Conservation (phyloP, 2,329 filamentous ascomycete genomes). For the Dothideomycetes sp. region DNA sequence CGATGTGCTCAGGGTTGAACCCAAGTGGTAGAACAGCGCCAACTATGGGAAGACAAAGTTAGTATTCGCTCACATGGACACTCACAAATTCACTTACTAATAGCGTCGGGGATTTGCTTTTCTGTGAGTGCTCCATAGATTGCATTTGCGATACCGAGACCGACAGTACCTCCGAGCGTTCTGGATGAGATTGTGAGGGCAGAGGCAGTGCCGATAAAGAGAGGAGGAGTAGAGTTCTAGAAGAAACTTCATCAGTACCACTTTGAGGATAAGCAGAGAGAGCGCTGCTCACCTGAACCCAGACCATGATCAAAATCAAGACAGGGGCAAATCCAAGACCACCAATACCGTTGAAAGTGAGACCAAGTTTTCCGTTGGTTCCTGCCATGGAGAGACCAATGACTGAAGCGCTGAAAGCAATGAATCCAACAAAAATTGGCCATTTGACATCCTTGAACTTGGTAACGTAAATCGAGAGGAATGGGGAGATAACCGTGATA, state of each 20-base stretch:
- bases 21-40: slow-evolving; percentile 5
- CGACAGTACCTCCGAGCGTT: slow-evolving; percentile 6
- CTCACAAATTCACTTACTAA: neutral
- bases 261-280: neutral
- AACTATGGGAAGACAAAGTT: neutral
- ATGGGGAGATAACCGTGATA: slow-evolving; percentile 5
- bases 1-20: slow-evolving; percentile 1
- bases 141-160: slow-evolving; percentile 8
- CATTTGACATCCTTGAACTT: slow-evolving; percentile 7
- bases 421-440: slow-evolving; percentile 5
- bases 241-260: neutral
- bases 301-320: slow-evolving; percentile 8
- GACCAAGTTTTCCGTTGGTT: neutral
- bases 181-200: slow-evolving; percentile 9
- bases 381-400: slow-evolving; percentile 4
- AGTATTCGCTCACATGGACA: neutral
- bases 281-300: slow-evolving; percentile 1
- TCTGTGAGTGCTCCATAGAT: slow-evolving; percentile 8
- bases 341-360: slow-evolving; percentile 5
- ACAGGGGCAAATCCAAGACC: slow-evolving; percentile 5
- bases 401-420: slow-evolving; percentile 7
- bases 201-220: slow-evolving; percentile 9
- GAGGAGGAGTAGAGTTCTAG: slow-evolving; percentile 6
- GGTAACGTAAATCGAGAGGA: slow-evolving; percentile 7
- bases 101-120: slow-evolving; percentile 5